phyloP scores from a whole-genome alignment of 306 rosid species.

The Gleditsia sinensis region DNA sequence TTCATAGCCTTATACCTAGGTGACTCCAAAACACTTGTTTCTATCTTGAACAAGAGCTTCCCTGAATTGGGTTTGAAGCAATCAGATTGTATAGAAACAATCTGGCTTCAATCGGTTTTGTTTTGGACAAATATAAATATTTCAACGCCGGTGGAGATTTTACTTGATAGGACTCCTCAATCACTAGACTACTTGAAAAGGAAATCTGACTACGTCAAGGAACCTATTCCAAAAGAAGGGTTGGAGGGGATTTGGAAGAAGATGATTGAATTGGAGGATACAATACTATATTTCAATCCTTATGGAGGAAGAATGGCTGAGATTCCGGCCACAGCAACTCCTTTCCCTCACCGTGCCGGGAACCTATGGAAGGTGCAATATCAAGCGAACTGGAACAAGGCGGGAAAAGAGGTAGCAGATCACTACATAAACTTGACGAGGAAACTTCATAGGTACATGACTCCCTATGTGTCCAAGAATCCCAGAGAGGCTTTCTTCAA shows the following conservation, averaged over 20 bases:
- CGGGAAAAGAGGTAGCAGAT: slow-evolving; percentile 26
- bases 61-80: slow-evolving; percentile 54
- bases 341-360: slow-evolving; percentile 66
- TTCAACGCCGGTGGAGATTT: slow-evolving; percentile 33
- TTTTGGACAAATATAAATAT: slow-evolving; percentile 45
- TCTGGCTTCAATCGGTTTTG: slow-evolving; percentile 49
- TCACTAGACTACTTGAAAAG: slow-evolving; percentile 41
- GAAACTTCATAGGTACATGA: slow-evolving; percentile 49
- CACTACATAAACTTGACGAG: slow-evolving; percentile 24
- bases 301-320: slow-evolving; percentile 68
- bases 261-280: slow-evolving; percentile 51
- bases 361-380: slow-evolving; percentile 55
- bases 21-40: slow-evolving; percentile 44
- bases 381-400: slow-evolving; percentile 43
- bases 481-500: slow-evolving; percentile 60
- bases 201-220: slow-evolving; percentile 55
- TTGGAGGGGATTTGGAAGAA: slow-evolving; percentile 54
- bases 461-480: slow-evolving; percentile 59
- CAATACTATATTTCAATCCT: slow-evolving; percentile 42
- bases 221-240: slow-evolving; percentile 46
- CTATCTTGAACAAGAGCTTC: slow-evolving; percentile 37
- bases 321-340: slow-evolving; percentile 46
- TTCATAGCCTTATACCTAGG: slow-evolving; percentile 51
- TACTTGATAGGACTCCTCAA: slow-evolving; percentile 47
- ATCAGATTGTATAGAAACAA: slow-evolving; percentile 49